Evolutionary conservation across 257 asterid species (phyloP).

Genomic region (Lantana camara): DNA sequence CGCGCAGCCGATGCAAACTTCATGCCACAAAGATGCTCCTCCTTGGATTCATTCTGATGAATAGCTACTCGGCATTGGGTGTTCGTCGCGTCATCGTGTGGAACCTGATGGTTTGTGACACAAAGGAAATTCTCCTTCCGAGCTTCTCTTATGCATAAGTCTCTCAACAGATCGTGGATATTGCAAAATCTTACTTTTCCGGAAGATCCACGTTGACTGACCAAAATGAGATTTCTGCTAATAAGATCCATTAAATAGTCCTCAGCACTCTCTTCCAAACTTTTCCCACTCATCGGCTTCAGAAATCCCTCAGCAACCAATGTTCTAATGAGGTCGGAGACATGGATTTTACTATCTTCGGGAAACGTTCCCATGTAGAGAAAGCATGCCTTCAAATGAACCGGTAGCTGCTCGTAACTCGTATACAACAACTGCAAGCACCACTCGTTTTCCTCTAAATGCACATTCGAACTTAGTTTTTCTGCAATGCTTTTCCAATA

Average conservation of each 20-base stretch:
- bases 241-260: slow-evolving; percentile 3
- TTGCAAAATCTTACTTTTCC: not conserved
- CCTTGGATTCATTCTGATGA: not conserved
- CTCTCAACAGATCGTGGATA: slow-evolving; percentile 28
- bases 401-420: slow-evolving; percentile 15
- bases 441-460: slow-evolving; percentile 3
- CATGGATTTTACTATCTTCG: slow-evolving; percentile 9
- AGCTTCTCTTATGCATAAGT: slow-evolving; percentile 22
- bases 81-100: not conserved
- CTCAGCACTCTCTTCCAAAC: slow-evolving; percentile 18
- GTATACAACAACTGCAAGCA: slow-evolving; percentile 16
- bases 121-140: slow-evolving; percentile 2
- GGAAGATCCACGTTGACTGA: not conserved
- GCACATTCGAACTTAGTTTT: slow-evolving; percentile 15
- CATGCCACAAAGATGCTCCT: not conserved
- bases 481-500: slow-evolving; percentile 1
- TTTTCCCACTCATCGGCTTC: not conserved
- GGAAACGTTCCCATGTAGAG: slow-evolving; percentile 17
- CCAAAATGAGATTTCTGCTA: slow-evolving; percentile 19
- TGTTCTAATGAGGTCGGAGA: slow-evolving; percentile 1
- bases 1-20: not conserved
- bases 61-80: slow-evolving; percentile 7
- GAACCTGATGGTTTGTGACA: not conserved
- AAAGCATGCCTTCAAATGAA: slow-evolving; percentile 28
- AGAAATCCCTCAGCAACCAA: slow-evolving; percentile 28